phyloP scores from a whole-genome alignment of 164 flowering plant species.

The Dillenia turbinata region DNA sequence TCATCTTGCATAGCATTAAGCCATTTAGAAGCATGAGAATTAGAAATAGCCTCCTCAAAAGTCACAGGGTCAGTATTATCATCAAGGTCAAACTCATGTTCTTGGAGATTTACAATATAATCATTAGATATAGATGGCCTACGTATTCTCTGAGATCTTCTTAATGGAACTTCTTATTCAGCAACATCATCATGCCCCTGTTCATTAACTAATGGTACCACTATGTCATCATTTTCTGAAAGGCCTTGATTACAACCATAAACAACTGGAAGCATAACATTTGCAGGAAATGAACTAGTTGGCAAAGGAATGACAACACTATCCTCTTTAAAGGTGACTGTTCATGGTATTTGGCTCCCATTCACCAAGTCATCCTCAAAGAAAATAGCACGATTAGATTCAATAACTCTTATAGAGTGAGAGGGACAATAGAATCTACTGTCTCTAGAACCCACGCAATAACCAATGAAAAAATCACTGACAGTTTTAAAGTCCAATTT shows the following conservation, averaged over 20 bases:
- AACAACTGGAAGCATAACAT: too few relatives aligned
- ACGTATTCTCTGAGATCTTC: constrained; percentile 1
- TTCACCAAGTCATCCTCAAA: neutral
- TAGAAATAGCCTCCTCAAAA: neutral
- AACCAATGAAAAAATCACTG: neutral
- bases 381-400: neutral
- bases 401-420: neutral
- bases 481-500: neutral
- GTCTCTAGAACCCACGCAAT: neutral
- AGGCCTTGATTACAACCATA: too few relatives aligned
- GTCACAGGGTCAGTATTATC: neutral
- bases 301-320: neutral
- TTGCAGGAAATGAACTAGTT: neutral
- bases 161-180: neutral
- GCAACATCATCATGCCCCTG: neutral
- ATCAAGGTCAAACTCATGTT: neutral
- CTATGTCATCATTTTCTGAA: too few relatives aligned
- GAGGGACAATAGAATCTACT: neutral
- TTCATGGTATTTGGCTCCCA: neutral
- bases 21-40: neutral
- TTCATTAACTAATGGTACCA: neutral
- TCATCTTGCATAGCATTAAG: neutral
- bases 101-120: neutral
- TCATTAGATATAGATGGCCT: neutral
- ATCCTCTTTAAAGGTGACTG: neutral